A percentile compares a stretch with the other conserved stretches of the same genome.
phyloP scores from a whole-genome alignment of 2,329 filamentous ascomycete species.

The Talaromyces sp. region DNA sequence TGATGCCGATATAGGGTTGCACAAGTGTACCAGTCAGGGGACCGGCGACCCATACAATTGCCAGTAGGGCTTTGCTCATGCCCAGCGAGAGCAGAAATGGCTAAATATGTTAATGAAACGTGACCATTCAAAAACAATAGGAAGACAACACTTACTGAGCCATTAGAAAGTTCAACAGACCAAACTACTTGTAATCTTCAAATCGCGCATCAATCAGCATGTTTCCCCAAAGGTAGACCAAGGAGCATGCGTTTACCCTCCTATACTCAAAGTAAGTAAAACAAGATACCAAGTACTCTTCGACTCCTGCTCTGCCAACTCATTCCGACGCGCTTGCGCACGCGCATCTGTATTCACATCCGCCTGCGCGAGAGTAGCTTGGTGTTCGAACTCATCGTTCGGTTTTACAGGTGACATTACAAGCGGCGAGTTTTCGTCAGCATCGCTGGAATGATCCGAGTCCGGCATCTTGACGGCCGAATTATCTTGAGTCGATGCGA shows the following conservation, averaged over 20 bases:
- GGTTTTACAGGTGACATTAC: slow-evolving; percentile 26
- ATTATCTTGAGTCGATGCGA: not conserved
- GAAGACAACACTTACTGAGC: slow-evolving; percentile 57
- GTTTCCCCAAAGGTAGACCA: not conserved
- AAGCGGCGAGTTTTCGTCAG: slow-evolving; percentile 30
- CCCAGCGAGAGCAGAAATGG: slow-evolving; percentile 76
- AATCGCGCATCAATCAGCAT: not conserved
- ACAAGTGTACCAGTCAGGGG: slow-evolving; percentile 74
- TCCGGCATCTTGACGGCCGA: not conserved
- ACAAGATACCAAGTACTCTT: slow-evolving; percentile 85
- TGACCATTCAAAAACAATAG: not conserved
- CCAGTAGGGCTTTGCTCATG: slow-evolving; percentile 76
- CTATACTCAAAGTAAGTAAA: slow-evolving; percentile 79
- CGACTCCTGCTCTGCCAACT: slow-evolving; percentile 49
- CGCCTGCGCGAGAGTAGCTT: slow-evolving; percentile 4
- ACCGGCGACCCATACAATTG: slow-evolving; percentile 79
- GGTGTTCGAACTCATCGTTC: slow-evolving; percentile 19
- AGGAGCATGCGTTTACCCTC: slow-evolving; percentile 47
- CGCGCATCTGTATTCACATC: slow-evolving; percentile 6
- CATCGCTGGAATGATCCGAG: slow-evolving; percentile 18
- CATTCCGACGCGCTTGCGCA: slow-evolving; percentile 25
- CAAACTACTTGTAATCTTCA: slow-evolving; percentile 80
- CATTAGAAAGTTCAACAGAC: slow-evolving; percentile 92
- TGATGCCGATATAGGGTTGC: slow-evolving; percentile 77
- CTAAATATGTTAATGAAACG: slow-evolving; percentile 22